Conservation (phyloP, 345 rosid genomes). For the Carallia pectinifolia region DNA sequence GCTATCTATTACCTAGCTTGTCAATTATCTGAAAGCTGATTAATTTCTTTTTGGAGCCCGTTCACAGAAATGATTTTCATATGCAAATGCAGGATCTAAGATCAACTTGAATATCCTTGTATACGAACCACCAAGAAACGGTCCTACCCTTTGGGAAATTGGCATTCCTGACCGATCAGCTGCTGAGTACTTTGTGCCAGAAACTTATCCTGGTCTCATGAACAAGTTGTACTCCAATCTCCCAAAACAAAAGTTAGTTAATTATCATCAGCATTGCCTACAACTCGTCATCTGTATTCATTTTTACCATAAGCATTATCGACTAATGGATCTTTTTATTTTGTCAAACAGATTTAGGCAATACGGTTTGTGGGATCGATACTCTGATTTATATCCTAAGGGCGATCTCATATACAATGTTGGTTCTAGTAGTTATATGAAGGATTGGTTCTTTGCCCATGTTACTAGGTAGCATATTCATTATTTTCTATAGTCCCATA, state of each 20-base stretch:
- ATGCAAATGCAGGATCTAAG: conserved; percentile 35
- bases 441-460: conserved; percentile 79
- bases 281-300: too few relatives aligned
- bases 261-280: too few relatives aligned
- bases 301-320: neutral
- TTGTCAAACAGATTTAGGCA: conserved; percentile 51
- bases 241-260: conserved; percentile 30
- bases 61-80: too few relatives aligned
- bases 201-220: conserved; percentile 47
- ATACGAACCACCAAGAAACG: conserved; percentile 58
- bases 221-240: conserved; percentile 33
- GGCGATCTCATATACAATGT: conserved; percentile 45
- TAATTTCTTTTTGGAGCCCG: too few relatives aligned
- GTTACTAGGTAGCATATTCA: conserved; percentile 44
- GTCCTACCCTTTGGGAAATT: conserved; percentile 77
- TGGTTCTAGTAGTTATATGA: conserved; percentile 38
- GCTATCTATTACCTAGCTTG: neutral
- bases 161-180: conserved; percentile 73
- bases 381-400: conserved; percentile 47
- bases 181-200: conserved; percentile 62
- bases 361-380: conserved; percentile 70
- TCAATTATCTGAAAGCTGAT: too few relatives aligned
- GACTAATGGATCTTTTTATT: neutral
- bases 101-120: conserved; percentile 40
- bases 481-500: neutral